These are phyloP conservation scores for Aspergillus novofumigatus DNA, from an alignment of 2,329 filamentous ascomycete genomes.

Conservation along the genomic window DNA sequence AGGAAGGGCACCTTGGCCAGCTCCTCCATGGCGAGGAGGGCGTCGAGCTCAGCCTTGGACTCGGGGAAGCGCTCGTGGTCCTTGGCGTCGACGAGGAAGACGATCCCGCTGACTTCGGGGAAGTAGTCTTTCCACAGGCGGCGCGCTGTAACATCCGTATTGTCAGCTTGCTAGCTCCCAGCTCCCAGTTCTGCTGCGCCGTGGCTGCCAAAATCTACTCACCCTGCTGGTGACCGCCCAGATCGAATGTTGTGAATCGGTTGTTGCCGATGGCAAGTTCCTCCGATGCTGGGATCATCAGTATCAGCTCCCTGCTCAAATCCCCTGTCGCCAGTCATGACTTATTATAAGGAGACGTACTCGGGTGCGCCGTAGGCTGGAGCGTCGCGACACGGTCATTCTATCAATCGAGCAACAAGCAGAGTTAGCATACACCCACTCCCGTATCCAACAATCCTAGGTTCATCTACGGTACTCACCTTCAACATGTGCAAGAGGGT, in stretches of 20 bases:
- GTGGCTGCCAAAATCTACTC: conserved; percentile 27
- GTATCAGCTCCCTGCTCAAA: conserved; percentile 8
- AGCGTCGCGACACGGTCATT: conserved; percentile 91
- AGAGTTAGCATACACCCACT: neutral
- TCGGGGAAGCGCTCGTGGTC: conserved; percentile 92
- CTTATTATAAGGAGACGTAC: conserved; percentile 49
- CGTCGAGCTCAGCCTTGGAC: conserved; percentile 95
- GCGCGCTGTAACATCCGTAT: conserved; percentile 54
- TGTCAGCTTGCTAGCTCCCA: neutral
- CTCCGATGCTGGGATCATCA: conserved; percentile 65
- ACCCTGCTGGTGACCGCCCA: conserved; percentile 90
- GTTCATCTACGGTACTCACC: conserved; percentile 49
- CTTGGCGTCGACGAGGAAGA: conserved; percentile 97
- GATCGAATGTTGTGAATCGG: conserved; percentile 90
- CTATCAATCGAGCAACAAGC: conserved; percentile 41
- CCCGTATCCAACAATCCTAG: neutral
- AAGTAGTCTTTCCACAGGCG: conserved; percentile 97
- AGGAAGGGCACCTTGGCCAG: conserved; percentile 93
- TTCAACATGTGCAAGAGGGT: conserved; percentile 94
- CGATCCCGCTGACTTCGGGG: conserved; percentile 91
- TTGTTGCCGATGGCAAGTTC: conserved; percentile 90
- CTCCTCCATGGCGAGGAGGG: conserved; percentile 94
- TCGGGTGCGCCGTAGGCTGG: conserved; percentile 86
- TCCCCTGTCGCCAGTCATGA: neutral
- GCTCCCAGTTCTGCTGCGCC: neutral